phyloP scores from a whole-genome alignment of 768 basidiomycete species.

The Russula emetica region DNA sequence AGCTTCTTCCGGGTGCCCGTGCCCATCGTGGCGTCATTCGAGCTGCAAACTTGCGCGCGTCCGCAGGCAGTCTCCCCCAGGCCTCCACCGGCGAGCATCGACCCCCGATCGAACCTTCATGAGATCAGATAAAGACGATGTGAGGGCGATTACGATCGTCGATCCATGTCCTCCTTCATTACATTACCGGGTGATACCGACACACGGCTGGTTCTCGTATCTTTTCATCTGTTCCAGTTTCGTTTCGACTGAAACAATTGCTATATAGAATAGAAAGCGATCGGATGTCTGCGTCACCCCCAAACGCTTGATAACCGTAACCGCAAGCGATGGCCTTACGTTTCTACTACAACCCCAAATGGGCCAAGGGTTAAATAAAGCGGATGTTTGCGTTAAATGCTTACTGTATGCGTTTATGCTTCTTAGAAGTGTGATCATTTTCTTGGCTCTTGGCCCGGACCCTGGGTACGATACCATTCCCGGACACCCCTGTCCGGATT shows the following conservation, averaged over 20 bases:
- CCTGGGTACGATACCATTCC: no score
- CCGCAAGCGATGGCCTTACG: no score
- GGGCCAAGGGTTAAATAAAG: neutral
- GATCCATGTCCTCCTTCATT: conserved; percentile 73
- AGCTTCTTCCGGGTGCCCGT: conserved; percentile 68
- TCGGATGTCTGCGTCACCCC: conserved; percentile 11
- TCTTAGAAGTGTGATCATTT: neutral
- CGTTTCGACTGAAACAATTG: no score
- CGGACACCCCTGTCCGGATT: no score
- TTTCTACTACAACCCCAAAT: neutral
- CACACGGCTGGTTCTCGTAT: conserved; percentile 26
- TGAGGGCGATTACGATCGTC: conserved; percentile 59
- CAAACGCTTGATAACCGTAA: no score
- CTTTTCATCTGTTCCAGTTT: no score
- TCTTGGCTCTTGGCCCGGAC: no score
- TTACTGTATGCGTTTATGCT: neutral
- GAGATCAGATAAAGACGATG: conserved; percentile 37
- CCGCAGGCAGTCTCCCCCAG: no score
- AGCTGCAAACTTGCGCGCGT: conserved; percentile 68
- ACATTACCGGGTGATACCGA: conserved; percentile 82
- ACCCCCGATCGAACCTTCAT: conserved; percentile 27
- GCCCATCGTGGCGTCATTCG: conserved; percentile 75
- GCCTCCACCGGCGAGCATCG: conserved; percentile 37
- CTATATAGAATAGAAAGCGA: conserved; percentile 16
- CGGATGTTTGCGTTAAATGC: neutral